Base-by-base conservation (phyloP, 2,329 filamentous ascomycete genomes). In the Venturia oleaginea region DNA sequence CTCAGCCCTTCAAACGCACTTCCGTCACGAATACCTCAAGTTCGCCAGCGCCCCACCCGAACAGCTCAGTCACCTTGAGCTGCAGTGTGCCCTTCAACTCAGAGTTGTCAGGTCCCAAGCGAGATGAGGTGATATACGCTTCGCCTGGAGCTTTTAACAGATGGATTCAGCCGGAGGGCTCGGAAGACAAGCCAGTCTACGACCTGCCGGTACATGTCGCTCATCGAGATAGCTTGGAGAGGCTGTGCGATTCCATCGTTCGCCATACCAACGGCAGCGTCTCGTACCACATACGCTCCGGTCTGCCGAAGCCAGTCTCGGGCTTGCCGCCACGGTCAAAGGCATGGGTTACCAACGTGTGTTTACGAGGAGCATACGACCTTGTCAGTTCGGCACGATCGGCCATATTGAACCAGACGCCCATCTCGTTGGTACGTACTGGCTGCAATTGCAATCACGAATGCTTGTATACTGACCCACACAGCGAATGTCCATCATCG, bases 21-120 rank as follows among this genome's bases (percentile, higher is more conserved):
- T 82, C 71, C 73, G 79, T 79, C 24, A 79, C 65, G 10, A 40
- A 57, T 15, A 40, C 24, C 65, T 40, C 74, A 13, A 71, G 71
- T 27, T 71, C 73, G 11, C 69, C 72, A 60, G 77, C 86, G 71
- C 86, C 89, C 69, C 85, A 88, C 65, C 83, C 88, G 73, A 89
- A 93, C 74, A 82, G 87, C 62, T 86, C 86, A 69, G 90, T 97
- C 76, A 91, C 95, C 77, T 88, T 96, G 75, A 93, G 91, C 68
- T 97, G 99, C 86, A 97, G 97, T 75, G 89, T 99, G 60, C 94
- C 94, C 67, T 97, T 97, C 78, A 88, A 92, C 70, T 96, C 91
- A 68, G 93, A 93, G 72, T 86, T 99, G 67, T 85, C 90, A 67
- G 94, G 94, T 40, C 94, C 94, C 68, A 92, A 97, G 72, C 89